Evolutionary conservation across 1,284 basidiomycete species (phyloP), one percentile per base, ranked within the genome.

Genomic region (Vanrija sp.): DNA sequence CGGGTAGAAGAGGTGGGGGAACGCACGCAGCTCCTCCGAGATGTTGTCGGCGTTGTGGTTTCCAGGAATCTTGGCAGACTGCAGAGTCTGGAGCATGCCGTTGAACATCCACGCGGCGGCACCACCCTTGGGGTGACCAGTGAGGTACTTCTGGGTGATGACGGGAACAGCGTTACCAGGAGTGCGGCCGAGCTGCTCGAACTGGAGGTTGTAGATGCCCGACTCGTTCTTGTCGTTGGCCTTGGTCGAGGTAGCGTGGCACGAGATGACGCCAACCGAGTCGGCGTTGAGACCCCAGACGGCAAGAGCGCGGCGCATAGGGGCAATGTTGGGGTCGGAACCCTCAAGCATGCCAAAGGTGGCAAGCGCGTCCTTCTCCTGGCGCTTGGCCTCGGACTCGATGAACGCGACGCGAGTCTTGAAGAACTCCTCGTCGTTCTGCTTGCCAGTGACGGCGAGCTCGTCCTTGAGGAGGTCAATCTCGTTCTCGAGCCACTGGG

Each of bases 141-240:
- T 88, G 48, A 97, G 82, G 77, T 88, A 91, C 84, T 98, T 98
- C 78, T 98, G 95, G 1, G 96, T 91, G 78, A 98, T 89, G 69
- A 97, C 87, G 4, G 96, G 95, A 51, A 97, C 88, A 19, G 94
- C 94, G 74, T 98, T 98, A 55, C 93, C 93, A 47, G 86, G 84
- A 15, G 91, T 91, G 60, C 96, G 89, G 51, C 86, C 86, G 67
- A 98, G 87, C 54, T 85, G 84, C 40, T 84, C 85, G 78, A 98
- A 90, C 72, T 97, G 86, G 64, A 91, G 86, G 76, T 98, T 93
- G 89, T 95, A 98, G 58, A 97, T 92, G 65, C 87, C 86, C 7
- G 91, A 92, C 82, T 98, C 95, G 77, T 98, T 98, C 80, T 94
- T 91, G 83, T 98, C 94, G 77, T 98, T 98, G 38, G 95, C 95